A percentile compares a stretch with the other conserved stretches of the same genome.
Conservation (phyloP, 345 rosid genomes). For the Raphanus sativus region DNA sequence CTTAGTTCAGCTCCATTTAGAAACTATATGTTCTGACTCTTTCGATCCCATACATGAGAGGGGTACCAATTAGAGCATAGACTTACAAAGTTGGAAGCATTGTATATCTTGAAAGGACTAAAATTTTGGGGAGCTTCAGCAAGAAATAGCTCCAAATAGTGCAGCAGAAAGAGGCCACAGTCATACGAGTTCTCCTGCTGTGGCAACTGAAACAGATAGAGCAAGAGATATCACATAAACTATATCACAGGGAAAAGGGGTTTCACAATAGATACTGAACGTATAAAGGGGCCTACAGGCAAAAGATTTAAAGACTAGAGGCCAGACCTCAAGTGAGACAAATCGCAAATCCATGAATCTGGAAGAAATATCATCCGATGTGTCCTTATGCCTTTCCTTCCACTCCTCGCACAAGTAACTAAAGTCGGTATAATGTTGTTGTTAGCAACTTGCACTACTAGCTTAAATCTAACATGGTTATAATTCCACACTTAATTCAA, state of each 20-base stretch:
- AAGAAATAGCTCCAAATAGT: conserved; percentile 89
- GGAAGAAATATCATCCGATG: conserved; percentile 62
- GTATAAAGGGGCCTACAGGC: not conserved
- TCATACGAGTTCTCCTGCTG: conserved; percentile 98
- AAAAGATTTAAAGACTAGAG: conserved; percentile 16
- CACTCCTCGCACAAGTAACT: conserved; percentile 95
- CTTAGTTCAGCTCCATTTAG: not conserved
- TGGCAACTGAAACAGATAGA: conserved; percentile 66
- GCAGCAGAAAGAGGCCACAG: conserved; percentile 94
- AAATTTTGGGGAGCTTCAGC: conserved; percentile 74
- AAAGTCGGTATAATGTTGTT: conserved; percentile 27
- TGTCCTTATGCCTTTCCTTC: conserved; percentile 77
- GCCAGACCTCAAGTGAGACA: conserved; percentile 84
- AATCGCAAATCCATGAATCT: conserved; percentile 86
- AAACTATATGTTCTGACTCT: not conserved
- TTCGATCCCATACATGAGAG: conserved; percentile 12
- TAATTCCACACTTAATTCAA: not conserved
- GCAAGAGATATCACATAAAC: conserved; percentile 29
- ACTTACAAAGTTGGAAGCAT: conserved; percentile 82
- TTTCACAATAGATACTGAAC: not conserved
- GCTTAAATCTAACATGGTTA: not conserved
- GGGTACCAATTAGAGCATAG: conserved; percentile 1
- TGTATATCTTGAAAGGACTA: conserved; percentile 69
- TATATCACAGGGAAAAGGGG: not conserved
- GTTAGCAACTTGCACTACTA: conserved; percentile 26